Evolutionary conservation across 2,329 filamentous ascomycete species (phyloP).

Genomic region (Colletotrichum godetiae): DNA sequence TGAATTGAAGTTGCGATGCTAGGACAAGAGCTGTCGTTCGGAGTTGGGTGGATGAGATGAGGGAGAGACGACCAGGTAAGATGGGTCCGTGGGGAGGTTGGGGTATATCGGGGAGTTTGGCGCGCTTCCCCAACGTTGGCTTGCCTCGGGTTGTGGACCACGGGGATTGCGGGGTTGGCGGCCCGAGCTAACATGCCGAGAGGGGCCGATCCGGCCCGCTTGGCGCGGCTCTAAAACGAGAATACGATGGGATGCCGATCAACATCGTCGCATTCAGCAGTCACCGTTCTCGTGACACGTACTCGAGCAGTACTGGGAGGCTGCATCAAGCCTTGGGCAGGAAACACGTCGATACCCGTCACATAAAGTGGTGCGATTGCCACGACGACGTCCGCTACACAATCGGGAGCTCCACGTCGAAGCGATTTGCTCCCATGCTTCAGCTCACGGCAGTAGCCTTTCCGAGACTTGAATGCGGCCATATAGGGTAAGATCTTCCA

Average conservation of each 20-base stretch:
- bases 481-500: too few species aligned
- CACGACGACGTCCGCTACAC: too few species aligned
- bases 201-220: background rate
- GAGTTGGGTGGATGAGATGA: background rate
- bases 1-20: background rate
- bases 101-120: background rate
- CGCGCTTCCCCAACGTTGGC: slow-evolving; percentile 28
- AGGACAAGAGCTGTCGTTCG: background rate
- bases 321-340: too few species aligned
- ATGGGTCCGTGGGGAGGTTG: slow-evolving; percentile 4
- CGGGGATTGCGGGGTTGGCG: slow-evolving; percentile 31
- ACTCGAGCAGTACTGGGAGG: too few species aligned
- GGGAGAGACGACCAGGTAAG: background rate
- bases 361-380: too few species aligned
- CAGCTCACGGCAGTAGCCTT: too few species aligned
- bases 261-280: background rate
- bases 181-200: slow-evolving; percentile 23
- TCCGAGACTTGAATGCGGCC: too few species aligned
- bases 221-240: background rate
- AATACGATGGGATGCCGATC: too few species aligned
- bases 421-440: too few species aligned
- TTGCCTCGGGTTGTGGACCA: slow-evolving; percentile 31
- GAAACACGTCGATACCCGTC: too few species aligned
- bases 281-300: too few species aligned
- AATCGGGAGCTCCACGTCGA: too few species aligned